Base-by-base conservation (phyloP, 2,329 filamentous ascomycete species). In the Xylariaceae sp. region DNA sequence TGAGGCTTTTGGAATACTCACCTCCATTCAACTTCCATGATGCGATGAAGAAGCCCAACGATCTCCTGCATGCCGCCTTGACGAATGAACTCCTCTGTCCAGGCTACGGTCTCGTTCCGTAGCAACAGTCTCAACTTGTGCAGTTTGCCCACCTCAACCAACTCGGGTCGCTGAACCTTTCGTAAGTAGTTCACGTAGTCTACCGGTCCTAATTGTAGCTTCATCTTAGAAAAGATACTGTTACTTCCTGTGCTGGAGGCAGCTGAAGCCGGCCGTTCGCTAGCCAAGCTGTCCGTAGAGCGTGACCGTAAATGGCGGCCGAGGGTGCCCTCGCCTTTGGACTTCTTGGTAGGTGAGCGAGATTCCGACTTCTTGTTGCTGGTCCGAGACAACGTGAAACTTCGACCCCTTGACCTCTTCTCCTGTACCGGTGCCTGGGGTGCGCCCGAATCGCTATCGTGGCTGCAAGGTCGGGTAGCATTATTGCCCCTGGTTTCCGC, bases 21-120 rank as follows among this genome's bases (percentile, higher is more conserved):
- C 89, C 92, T 90, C 93, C 94, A 99, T 73, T 97, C 94, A 39
- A 99, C 87, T 55, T 88, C 88, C 83, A 97, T 92, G 67, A 93
- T 96, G n/a, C 93, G 85, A 73, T 96, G 88, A 52, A 97, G 79
- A 57, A 97, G 77, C 45, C 84, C 85, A 42, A 97, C 88, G 63
- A 97, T 89, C 73, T 97, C 91, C 65, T 88, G 84, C 92, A 97
- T 96, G 17, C 94, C 94, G 13, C 90, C 92, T 64, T 92, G 87
- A 47, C 86, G 82, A 67, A 97, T 90, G 72, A 97, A 99, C 10
- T 87, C 84, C 71, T 97, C 91, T 2, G 95, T 95, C 94, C 94
- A 99, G 10, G 88, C 85, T 4, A 99, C 91, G 0, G 93, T 96
- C 77, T 99, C 94, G 70, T 97, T 97, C 15, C 94, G 86, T 56